Evolutionary conservation across 345 rosid genomes (phyloP).

Genomic region (Euphorbia lathyris): DNA sequence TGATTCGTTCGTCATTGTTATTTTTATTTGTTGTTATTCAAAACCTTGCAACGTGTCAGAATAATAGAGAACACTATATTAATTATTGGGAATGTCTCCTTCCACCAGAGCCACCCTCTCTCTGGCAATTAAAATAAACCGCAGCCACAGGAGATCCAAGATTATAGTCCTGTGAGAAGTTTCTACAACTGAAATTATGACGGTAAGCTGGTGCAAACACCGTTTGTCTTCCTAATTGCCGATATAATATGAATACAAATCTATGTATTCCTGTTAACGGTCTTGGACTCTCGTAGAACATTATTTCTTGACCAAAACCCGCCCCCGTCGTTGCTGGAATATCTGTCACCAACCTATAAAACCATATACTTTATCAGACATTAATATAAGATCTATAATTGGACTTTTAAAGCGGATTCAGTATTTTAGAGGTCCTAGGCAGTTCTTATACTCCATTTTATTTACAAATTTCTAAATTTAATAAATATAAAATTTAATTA

Average conservation of each 20-base stretch:
- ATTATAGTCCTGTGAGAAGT: slow-evolving; percentile 83
- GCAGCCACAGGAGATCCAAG: slow-evolving; percentile 78
- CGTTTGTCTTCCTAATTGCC: slow-evolving; percentile 79
- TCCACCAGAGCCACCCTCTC: slow-evolving; percentile 76
- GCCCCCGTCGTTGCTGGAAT: slow-evolving; percentile 68
- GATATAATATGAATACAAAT: slow-evolving; percentile 57
- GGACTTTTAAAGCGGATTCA: no score
- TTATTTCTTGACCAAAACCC: slow-evolving; percentile 64
- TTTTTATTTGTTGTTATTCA: no score
- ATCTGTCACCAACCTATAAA: slow-evolving; percentile 66
- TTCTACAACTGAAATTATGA: slow-evolving; percentile 68
- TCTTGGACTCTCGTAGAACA: slow-evolving; percentile 71
- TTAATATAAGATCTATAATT: no score
- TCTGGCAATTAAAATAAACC: slow-evolving; percentile 75
- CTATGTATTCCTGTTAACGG: slow-evolving; percentile 82
- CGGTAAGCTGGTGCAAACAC: slow-evolving; percentile 92
- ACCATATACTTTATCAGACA: no score
- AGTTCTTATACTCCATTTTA: no score
- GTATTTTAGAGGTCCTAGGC: no score
- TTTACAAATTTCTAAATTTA: no score
- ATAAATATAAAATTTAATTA: no score
- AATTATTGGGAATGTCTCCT: slow-evolving; percentile 28
- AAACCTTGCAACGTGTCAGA: no score
- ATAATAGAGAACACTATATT: no score
- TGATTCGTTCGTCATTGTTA: no score